Percentiles rank a stretch among this genome's conserved stretches.
phyloP scores from a whole-genome alignment of 2,329 filamentous ascomycete genomes.

The Penicillium janthinellum region DNA sequence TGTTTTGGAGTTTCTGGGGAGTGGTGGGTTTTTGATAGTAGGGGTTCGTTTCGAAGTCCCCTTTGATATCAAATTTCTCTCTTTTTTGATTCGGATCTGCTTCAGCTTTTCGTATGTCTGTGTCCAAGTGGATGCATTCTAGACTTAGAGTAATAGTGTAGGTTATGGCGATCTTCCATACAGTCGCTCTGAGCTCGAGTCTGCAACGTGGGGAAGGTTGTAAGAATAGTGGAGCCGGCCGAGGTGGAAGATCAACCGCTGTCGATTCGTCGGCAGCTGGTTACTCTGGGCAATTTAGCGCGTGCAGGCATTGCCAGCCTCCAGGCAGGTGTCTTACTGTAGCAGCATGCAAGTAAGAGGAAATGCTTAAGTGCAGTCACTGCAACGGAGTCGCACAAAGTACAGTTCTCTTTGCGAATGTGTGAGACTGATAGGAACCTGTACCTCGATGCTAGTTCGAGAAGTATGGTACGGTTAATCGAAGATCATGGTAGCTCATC shows the following conservation, averaged over 20 bases:
- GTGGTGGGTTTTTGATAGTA: no score
- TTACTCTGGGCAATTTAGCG: neutral
- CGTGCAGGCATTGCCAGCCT: neutral
- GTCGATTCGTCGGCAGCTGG: neutral
- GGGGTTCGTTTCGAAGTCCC: no score
- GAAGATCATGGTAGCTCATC: constrained; percentile 17
- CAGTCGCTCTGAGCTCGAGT: neutral
- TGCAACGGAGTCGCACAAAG: neutral
- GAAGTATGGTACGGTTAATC: neutral
- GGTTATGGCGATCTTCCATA: neutral
- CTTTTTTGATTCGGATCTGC: no score
- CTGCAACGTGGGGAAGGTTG: constrained; percentile 9
- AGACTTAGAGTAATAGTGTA: no score
- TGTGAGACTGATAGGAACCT: neutral
- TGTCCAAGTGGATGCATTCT: neutral
- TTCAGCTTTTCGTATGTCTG: neutral
- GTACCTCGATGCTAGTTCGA: neutral
- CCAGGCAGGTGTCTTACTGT: neutral
- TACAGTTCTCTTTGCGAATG: neutral
- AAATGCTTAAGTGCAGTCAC: neutral
- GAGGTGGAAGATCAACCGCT: constrained; percentile 15
- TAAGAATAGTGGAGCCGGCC: constrained; percentile 20
- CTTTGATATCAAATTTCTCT: no score
- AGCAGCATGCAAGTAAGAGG: neutral
- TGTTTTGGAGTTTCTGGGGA: no score